Base-by-base conservation (phyloP, 2,329 filamentous ascomycete species). In the Hymenoscyphus linearis region DNA sequence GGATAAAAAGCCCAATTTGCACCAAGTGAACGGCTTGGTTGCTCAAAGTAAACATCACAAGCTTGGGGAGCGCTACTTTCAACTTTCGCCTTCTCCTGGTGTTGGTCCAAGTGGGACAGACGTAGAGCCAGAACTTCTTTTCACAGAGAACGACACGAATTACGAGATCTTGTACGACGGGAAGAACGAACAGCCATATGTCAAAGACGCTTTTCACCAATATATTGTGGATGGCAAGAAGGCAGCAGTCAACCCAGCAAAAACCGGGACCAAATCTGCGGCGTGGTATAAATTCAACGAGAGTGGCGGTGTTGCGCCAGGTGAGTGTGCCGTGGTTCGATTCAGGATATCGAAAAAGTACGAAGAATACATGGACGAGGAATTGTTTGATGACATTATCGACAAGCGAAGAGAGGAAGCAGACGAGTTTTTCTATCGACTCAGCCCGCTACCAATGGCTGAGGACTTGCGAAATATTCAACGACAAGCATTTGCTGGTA, bases 131-230 rank as follows among this genome's bases (percentile, higher is more conserved):
- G 79, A 91, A 70, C 79, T 96, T 69, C 80, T 98, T 61, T 98
- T 96, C 76, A 98, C 93, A 1, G 93, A 97, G 69, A 98, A 98
- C 71, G 93, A 98, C 71, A 96, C 90, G 69, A 98, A 98, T 73
- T 88, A 86, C 73, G 81, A 92, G 65, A 76, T 79, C 13, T 81
- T 98, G 1, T 97, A 95, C 75, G 82, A 81, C 3, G 87, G 87
- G 55, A 79, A 90, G 74, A 98, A 98, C 74, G 83, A 86, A 68
- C 85, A 88, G 37, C 85, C 87, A 0, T 96, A 92, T 70, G 92
- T 97, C 73, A 98, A 98, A 77, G 93, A 98, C 75, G 95, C 90
- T 13, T 96, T 98, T 76, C 93, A 98, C 74, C 83, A 89, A 65
- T 84, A 91, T 71, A 92, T 98, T 63, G 90, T 96, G 54, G 83